Conservation (phyloP, 2,329 filamentous ascomycete species). For the Aspergillus sp. region DNA sequence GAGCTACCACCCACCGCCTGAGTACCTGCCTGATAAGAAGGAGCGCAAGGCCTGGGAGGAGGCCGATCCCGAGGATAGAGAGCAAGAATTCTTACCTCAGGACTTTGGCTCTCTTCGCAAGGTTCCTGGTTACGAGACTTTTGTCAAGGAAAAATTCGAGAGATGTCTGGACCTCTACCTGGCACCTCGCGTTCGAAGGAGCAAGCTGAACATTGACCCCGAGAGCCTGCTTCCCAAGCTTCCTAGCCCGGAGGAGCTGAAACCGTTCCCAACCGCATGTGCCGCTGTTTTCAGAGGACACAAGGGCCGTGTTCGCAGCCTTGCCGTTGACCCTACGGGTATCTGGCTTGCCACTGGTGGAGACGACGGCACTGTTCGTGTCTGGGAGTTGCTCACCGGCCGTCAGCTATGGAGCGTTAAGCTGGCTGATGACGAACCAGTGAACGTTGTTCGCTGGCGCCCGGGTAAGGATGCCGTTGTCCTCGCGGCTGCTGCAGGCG, state of each 20-base stretch:
- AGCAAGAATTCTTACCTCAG: conserved; percentile 83
- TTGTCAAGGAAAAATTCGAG: conserved; percentile 96
- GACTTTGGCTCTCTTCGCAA: conserved; percentile 83
- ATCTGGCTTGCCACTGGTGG: conserved; percentile 88
- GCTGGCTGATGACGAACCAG: conserved; percentile 75
- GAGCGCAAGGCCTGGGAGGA: conserved; percentile 87
- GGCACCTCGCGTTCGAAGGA: conserved; percentile 87
- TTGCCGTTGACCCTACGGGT: conserved; percentile 83
- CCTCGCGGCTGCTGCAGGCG: conserved; percentile 80
- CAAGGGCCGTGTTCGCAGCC: conserved; percentile 80
- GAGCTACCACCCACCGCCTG: conserved; percentile 92
- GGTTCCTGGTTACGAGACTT: conserved; percentile 86
- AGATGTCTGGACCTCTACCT: conserved; percentile 94
- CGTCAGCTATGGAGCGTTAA: conserved; percentile 85
- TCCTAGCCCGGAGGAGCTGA: conserved; percentile 88
- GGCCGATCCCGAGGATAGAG: conserved; percentile 84
- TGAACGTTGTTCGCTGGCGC: conserved; percentile 88
- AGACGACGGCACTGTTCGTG: conserved; percentile 87
- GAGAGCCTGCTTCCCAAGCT: conserved; percentile 90
- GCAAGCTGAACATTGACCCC: conserved; percentile 95
- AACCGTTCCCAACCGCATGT: conserved; percentile 90
- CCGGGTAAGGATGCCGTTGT: conserved; percentile 80
- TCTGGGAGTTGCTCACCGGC: conserved; percentile 87
- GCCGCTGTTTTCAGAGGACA: conserved; percentile 88
- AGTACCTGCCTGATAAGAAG: conserved; percentile 85